Conservation (phyloP, 331 rosid genomes). For the Stylosanthes scabra region DNA sequence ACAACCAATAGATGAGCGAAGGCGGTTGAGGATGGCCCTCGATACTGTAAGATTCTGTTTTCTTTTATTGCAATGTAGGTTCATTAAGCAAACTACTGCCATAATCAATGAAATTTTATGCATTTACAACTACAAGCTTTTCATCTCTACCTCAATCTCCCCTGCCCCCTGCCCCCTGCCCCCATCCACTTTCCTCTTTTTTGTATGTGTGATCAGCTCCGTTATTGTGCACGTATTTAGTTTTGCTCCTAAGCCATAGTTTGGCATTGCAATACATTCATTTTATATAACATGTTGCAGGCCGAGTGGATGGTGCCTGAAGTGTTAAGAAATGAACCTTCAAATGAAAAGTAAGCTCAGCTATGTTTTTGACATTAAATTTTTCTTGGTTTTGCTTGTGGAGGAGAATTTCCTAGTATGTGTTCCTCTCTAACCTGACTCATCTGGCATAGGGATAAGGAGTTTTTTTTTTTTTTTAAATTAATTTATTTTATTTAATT, state of each 20-base stretch:
- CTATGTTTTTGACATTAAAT: not conserved
- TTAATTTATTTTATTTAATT: not conserved
- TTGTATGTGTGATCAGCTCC: not conserved
- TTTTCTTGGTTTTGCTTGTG: not conserved
- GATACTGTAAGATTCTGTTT: conserved; percentile 74
- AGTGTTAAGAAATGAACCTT: conserved; percentile 87
- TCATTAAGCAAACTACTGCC: conserved; percentile 22
- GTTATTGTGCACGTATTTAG: not conserved
- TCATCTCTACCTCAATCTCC: too few species aligned
- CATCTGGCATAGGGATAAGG: conserved; percentile 6
- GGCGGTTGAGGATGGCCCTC: conserved; percentile 90
- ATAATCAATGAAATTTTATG: conserved; percentile 9
- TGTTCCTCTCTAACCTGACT: not conserved
- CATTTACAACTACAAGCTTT: too few species aligned
- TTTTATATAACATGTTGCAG: conserved; percentile 51
- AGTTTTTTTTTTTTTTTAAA: too few species aligned
- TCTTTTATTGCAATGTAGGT: conserved; percentile 24
- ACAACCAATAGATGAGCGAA: conserved; percentile 88
- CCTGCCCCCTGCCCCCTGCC: too few species aligned
- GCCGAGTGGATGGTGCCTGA: conserved; percentile 99
- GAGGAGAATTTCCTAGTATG: not conserved
- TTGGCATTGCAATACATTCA: conserved; percentile 15
- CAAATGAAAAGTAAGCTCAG: conserved; percentile 75
- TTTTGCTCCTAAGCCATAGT: not conserved
- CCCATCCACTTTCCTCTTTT: not conserved